phyloP scores from a whole-genome alignment of 116 monocot species.

The Zostera marina region DNA sequence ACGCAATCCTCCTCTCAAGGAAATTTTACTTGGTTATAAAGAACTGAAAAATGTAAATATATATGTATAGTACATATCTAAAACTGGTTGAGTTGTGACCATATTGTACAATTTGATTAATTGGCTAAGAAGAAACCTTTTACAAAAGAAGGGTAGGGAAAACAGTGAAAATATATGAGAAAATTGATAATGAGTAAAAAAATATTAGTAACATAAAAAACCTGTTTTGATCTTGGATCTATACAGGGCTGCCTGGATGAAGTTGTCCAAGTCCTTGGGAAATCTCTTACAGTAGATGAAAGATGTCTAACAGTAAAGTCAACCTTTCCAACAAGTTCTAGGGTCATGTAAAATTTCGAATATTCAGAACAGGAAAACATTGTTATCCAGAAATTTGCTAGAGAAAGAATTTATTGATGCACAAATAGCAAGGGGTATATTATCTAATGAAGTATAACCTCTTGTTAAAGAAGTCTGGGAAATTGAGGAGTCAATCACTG shows the following conservation, averaged over 20 bases:
- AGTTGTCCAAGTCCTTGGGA: constrained; percentile 44
- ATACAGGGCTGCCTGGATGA: constrained; percentile 66
- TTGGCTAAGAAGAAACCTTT: no score
- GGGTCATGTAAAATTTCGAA: not conserved
- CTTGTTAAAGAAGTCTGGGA: no score
- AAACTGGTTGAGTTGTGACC: no score
- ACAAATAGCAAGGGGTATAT: not conserved
- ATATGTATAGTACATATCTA: no score
- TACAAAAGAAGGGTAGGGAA: no score
- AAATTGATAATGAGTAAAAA: not conserved
- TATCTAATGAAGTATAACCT: not conserved
- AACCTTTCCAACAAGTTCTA: constrained; percentile 73
- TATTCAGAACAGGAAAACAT: not conserved
- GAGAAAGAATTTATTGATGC: not conserved
- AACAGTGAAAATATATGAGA: not conserved
- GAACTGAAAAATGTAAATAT: no score
- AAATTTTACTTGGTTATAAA: no score
- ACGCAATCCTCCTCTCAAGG: no score
- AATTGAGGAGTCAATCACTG: no score
- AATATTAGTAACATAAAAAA: not conserved
- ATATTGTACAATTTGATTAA: no score
- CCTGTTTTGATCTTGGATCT: constrained; percentile 6
- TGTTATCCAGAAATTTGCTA: constrained; percentile 2
- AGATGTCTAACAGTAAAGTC: constrained; percentile 93
- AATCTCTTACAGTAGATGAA: constrained; percentile 45